Conservation (phyloP, 352 stramenopile species). For the Halophytophthora polymorphica region DNA sequence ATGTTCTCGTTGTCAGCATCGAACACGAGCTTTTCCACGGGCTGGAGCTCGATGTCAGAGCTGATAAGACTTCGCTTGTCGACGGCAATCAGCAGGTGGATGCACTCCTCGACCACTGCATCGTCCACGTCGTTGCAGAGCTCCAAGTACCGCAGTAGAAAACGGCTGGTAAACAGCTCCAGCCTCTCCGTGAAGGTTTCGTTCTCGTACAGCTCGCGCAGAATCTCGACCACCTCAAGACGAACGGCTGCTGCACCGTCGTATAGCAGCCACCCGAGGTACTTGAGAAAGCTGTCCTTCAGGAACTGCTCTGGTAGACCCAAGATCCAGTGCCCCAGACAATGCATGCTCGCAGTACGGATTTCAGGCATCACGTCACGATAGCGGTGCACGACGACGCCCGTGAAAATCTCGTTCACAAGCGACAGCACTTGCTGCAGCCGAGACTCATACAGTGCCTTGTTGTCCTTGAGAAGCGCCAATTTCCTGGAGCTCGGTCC, state of each 20-base stretch:
- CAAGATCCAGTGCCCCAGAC: slow-evolving; percentile 83
- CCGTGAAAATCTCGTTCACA: slow-evolving; percentile 70
- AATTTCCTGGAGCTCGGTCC: slow-evolving; percentile 41
- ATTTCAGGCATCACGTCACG: slow-evolving; percentile 93
- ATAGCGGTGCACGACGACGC: slow-evolving; percentile 80
- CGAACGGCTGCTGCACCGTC: slow-evolving; percentile 89
- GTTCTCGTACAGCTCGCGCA: slow-evolving; percentile 83
- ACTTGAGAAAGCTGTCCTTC: slow-evolving; percentile 94
- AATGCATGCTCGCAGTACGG: slow-evolving; percentile 74
- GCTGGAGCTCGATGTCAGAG: slow-evolving; percentile 69
- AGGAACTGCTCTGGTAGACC: slow-evolving; percentile 89
- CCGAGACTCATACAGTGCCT: slow-evolving; percentile 60
- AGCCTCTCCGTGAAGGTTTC: slow-evolving; percentile 61
- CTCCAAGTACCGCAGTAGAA: slow-evolving; percentile 74
- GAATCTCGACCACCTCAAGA: slow-evolving; percentile 72
- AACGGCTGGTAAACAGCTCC: slow-evolving; percentile 77
- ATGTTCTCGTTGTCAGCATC: slow-evolving; percentile 67
- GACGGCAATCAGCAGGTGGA: slow-evolving; percentile 74
- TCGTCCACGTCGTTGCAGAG: slow-evolving; percentile 81
- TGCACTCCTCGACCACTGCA: slow-evolving; percentile 60
- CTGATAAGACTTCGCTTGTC: slow-evolving; percentile 83
- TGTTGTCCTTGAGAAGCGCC: slow-evolving; percentile 59
- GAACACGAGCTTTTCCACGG: slow-evolving; percentile 82
- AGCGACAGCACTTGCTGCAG: slow-evolving; percentile 53
- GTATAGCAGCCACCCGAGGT: slow-evolving; percentile 94